Percentiles rank a stretch among this genome's conserved stretches.
phyloP scores from a whole-genome alignment of 2,329 filamentous ascomycete genomes.

The Calonectria pseudoturangicola region DNA sequence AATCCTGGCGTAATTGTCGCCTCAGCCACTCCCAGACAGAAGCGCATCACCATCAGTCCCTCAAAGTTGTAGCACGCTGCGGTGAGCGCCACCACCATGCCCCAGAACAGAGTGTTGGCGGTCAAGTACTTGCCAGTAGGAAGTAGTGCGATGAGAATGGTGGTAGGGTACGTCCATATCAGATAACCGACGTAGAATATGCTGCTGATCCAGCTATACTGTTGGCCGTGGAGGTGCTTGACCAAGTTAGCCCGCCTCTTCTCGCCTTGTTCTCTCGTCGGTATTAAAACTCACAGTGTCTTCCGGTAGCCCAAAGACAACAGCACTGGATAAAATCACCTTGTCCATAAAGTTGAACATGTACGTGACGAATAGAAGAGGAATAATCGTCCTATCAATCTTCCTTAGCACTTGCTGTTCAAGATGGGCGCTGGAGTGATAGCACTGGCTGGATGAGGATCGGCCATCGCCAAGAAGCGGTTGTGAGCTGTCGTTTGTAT shows the following conservation, averaged over 20 bases:
- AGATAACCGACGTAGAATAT: constrained; percentile 68
- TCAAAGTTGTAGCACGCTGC: constrained; percentile 68
- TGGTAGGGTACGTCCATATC: constrained; percentile 69
- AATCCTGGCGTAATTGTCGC: constrained; percentile 73
- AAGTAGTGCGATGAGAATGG: constrained; percentile 67
- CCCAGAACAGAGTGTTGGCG: constrained; percentile 70
- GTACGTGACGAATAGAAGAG: constrained; percentile 74
- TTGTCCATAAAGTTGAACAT: constrained; percentile 79
- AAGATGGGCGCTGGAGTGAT: constrained; percentile 7
- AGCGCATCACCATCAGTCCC: constrained; percentile 69
- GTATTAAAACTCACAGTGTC: constrained; percentile 61
- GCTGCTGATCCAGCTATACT: constrained; percentile 79
- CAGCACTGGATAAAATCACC: constrained; percentile 72
- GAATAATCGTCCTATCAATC: constrained; percentile 74
- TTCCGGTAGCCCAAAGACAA: constrained; percentile 73
- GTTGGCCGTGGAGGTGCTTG: constrained; percentile 57
- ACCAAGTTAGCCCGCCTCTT: neutral
- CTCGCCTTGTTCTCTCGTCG: no score
- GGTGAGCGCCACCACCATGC: constrained; percentile 65
- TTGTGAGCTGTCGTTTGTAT: neutral
- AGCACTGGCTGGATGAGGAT: no score
- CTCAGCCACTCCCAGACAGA: constrained; percentile 73
- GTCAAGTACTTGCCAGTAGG: constrained; percentile 69
- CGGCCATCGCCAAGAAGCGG: constrained; percentile 39
- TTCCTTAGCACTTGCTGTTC: constrained; percentile 67